Evolutionary conservation across 2,329 filamentous ascomycete genomes (phyloP), one percentile per base, ranked within the genome.

Genomic region (Periglandula ipomoeae): DNA sequence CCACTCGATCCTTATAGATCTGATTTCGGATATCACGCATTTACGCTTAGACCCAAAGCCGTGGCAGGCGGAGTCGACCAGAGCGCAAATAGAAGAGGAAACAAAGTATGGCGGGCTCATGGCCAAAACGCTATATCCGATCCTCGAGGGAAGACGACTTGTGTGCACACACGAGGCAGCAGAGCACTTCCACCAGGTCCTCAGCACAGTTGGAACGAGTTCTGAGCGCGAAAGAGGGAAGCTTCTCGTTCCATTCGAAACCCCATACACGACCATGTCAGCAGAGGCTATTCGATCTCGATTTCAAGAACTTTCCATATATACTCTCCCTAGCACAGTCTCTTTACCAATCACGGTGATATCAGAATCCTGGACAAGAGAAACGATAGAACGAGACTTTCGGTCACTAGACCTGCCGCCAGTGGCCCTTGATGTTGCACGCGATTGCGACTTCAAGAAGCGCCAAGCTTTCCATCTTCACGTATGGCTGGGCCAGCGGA

Each of bases 11-110:
- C 63, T 71, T 13, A 63, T 70, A 37, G 64, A 68, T 38, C 58
- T 71, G 24, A 61, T 67, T 30, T 70, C 68, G 1, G 68, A 71
- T 45, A 58, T 70, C 11, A 70, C 67, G 1, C 68, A 71, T 35
- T 50, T 57, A 8, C 47, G 53, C 3, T 63, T 69, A 5, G 52
- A 61, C 17, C 59, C 63, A 1, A 56, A 64, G 47, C 56, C 59
- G 3, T 68, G 64, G 61, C 64, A 68, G 40, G 59, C 58, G 3
- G 52, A 49, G 11, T 61, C 60, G 3, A 68, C 65, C 5, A 53
- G 58, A 3, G 51, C 54, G 1, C 64, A 67, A 43, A 69, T 69
- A 44, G 59, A 65, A 5, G 62, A 69, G 46, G 63, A 68, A 49
- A 62, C 59, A 13, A 42, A 44, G 6, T 49, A 58, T 1, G 61